These are phyloP conservation scores for Pseudocohnilembus persalinus DNA, from an alignment of 169 alveolate genomes.

Conservation along the genomic window DNA sequence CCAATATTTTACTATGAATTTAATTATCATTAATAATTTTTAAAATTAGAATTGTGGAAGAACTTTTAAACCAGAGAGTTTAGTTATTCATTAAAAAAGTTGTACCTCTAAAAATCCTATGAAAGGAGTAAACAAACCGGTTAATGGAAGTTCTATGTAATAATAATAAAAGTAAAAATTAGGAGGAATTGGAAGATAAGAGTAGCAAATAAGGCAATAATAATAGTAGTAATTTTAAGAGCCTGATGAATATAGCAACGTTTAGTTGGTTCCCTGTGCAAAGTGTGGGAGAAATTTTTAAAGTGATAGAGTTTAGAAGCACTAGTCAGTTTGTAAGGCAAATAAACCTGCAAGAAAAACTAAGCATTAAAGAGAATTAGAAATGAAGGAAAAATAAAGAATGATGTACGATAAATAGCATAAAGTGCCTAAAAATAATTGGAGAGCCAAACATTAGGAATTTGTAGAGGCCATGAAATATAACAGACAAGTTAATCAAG, in stretches of 20 bases:
- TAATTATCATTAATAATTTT: background rate
- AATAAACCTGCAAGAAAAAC: slow-evolving; percentile 2
- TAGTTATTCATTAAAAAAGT: slow-evolving; percentile 10
- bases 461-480: background rate
- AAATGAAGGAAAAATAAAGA: background rate
- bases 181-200: too few relatives aligned
- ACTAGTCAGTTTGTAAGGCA: slow-evolving; percentile 51
- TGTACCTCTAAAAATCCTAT: slow-evolving; percentile 7
- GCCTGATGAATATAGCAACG: background rate
- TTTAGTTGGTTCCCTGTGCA: slow-evolving; percentile 39
- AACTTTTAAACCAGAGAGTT: slow-evolving; percentile 29
- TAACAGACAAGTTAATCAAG: slow-evolving; percentile 12
- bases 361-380: slow-evolving; percentile 1
- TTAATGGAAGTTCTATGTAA: too few relatives aligned
- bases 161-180: too few relatives aligned
- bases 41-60: slow-evolving; percentile 18
- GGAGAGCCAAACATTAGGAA: slow-evolving; percentile 20
- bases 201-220: background rate
- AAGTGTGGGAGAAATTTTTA: slow-evolving; percentile 64
- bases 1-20: background rate
- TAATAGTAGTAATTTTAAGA: background rate
- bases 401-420: slow-evolving; percentile 8
- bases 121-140: background rate
- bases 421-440: background rate
- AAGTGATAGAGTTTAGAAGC: slow-evolving; percentile 53